phyloP scores from a whole-genome alignment of 164 flowering plant species.

The Magnolia sinica region DNA sequence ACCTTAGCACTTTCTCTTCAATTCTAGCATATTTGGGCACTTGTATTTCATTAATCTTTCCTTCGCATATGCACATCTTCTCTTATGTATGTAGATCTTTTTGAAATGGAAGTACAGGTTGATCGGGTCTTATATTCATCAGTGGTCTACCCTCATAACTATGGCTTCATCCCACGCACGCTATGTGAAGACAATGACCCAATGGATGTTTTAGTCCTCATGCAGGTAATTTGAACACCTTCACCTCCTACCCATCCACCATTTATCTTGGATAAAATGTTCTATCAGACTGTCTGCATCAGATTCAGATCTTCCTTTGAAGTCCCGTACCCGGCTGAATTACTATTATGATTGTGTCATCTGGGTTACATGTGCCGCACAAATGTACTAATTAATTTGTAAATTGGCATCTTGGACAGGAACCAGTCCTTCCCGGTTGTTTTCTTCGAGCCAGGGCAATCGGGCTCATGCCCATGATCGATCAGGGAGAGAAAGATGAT shows the following conservation, averaged over 20 bases:
- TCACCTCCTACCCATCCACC: neutral
- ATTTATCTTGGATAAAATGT: neutral
- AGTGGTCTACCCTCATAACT: slow-evolving; percentile 74
- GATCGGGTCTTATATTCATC: slow-evolving; percentile 69
- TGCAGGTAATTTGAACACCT: slow-evolving; percentile 47
- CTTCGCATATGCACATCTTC: neutral
- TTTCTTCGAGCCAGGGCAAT: slow-evolving; percentile 67
- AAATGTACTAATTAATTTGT: neutral
- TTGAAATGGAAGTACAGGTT: slow-evolving; percentile 34
- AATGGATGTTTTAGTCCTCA: slow-evolving; percentile 63
- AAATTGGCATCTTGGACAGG: slow-evolving; percentile 31
- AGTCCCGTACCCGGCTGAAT: neutral
- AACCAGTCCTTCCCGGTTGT: slow-evolving; percentile 68
- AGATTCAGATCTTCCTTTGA: neutral
- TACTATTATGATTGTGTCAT: neutral
- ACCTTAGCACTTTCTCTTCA: no score
- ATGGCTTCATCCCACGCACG: slow-evolving; percentile 74
- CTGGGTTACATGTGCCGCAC: neutral
- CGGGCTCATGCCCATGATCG: slow-evolving; percentile 70
- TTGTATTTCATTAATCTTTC: neutral
- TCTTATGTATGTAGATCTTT: neutral
- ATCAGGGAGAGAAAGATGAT: slow-evolving; percentile 74
- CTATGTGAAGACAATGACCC: slow-evolving; percentile 79
- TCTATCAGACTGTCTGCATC: neutral
- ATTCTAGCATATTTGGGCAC: neutral